A percentile compares a stretch with the other conserved stretches of the same genome.
phyloP scores from a whole-genome alignment of 2,329 filamentous ascomycete genomes.

The Colletotrichum sp. region DNA sequence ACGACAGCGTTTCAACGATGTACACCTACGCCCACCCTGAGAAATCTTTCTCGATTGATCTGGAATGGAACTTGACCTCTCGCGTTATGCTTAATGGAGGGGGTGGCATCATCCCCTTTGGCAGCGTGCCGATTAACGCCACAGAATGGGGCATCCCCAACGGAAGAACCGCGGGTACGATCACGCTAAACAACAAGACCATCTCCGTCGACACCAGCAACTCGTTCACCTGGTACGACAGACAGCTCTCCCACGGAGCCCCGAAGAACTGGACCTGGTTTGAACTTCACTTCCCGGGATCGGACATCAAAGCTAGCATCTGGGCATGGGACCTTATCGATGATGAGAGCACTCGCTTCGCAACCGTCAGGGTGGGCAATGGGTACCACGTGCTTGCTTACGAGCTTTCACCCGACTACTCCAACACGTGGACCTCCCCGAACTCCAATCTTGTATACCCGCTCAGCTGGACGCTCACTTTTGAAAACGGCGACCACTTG shows the following conservation, averaged over 20 bases:
- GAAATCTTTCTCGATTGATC: not conserved
- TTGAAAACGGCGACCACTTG: not conserved
- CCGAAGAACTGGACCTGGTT: not conserved
- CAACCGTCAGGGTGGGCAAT: not conserved
- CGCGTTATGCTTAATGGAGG: not conserved
- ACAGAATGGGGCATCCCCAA: not conserved
- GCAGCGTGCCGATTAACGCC: not conserved
- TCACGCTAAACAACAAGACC: not conserved
- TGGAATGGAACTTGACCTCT: not conserved
- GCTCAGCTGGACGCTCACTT: not conserved
- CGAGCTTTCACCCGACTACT: not conserved
- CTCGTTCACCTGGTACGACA: not conserved
- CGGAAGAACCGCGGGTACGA: not conserved
- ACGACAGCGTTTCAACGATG: not conserved
- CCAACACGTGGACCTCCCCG: not conserved
- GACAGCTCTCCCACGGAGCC: not conserved
- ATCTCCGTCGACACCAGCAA: not conserved
- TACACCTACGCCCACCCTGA: not conserved
- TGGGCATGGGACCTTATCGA: not conserved
- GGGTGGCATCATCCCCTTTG: not conserved
- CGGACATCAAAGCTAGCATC: not conserved
- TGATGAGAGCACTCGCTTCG: not conserved
- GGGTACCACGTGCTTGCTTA: not conserved
- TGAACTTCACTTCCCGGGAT: not conserved
- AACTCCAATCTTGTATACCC: not conserved